Evolutionary conservation across 2,329 filamentous ascomycete species (phyloP).

Genomic region (Escovopsis weberi): DNA sequence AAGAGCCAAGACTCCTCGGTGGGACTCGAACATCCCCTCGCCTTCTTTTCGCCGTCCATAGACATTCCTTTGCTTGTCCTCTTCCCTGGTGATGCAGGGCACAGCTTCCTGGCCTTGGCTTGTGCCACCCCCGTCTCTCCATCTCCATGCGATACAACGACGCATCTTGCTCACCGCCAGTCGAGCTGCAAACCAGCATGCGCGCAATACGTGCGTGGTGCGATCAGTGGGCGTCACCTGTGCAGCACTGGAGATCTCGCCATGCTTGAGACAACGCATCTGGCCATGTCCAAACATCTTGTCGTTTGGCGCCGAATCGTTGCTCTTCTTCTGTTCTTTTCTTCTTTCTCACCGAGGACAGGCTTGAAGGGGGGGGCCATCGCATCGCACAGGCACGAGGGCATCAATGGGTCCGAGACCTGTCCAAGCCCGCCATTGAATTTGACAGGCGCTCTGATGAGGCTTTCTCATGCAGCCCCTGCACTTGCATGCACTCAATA

Average conservation of each 20-base stretch:
- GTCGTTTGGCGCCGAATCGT: too few relatives aligned
- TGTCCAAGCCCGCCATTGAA: too few relatives aligned
- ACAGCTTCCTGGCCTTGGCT: constrained; percentile 5
- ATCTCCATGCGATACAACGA: constrained; percentile 3
- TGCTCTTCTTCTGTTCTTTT: too few relatives aligned
- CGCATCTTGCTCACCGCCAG: constrained; percentile 6
- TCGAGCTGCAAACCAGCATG: constrained; percentile 1
- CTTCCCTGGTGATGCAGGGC: constrained; percentile 3
- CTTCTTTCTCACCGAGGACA: too few relatives aligned
- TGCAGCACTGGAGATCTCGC: constrained; percentile 1
- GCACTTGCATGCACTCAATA: too few relatives aligned
- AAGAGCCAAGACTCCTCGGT: background rate
- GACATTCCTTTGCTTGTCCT: background rate
- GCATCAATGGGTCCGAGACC: too few relatives aligned
- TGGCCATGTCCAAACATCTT: background rate
- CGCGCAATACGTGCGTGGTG: constrained; percentile 6
- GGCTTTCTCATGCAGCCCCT: too few relatives aligned
- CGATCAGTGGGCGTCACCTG: constrained; percentile 1
- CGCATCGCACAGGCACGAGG: too few relatives aligned
- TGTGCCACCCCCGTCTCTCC: constrained; percentile 4
- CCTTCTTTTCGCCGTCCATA: background rate
- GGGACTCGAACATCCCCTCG: background rate
- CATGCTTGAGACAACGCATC: background rate
- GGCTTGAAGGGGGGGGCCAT: too few relatives aligned
- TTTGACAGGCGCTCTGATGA: background rate